Conservation (phyloP, 2,329 filamentous ascomycete genomes). For the Diaporthe sp. region DNA sequence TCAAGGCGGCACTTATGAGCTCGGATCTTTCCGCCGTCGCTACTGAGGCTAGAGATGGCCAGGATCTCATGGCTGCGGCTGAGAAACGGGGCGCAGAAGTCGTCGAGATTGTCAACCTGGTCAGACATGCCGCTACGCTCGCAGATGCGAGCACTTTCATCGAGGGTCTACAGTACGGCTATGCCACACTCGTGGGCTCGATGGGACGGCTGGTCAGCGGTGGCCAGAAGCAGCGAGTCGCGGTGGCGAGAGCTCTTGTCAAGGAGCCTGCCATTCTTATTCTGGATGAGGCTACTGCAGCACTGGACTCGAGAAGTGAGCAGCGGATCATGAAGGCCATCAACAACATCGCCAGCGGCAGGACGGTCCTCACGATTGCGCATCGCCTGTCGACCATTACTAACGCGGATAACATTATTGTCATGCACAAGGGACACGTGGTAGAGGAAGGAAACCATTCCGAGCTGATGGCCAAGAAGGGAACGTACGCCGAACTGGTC, state of each 20-base stretch:
- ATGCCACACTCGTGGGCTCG: slow-evolving; percentile 66
- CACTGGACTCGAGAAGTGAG: slow-evolving; percentile 72
- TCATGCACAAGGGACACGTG: slow-evolving; percentile 49
- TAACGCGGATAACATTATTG: slow-evolving; percentile 71
- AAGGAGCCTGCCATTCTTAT: slow-evolving; percentile 70
- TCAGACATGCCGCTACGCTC: slow-evolving; percentile 62
- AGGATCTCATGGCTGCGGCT: slow-evolving; percentile 45
- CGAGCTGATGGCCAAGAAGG: slow-evolving; percentile 67
- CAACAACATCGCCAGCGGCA: slow-evolving; percentile 57
- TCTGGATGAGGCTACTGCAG: slow-evolving; percentile 73
- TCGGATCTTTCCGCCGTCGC: slow-evolving; percentile 62
- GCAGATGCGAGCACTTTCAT: slow-evolving; percentile 73
- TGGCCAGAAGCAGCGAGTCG: slow-evolving; percentile 73
- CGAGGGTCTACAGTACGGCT: slow-evolving; percentile 65
- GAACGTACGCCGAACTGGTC: slow-evolving; percentile 69
- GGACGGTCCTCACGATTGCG: slow-evolving; percentile 72
- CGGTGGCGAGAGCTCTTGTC: slow-evolving; percentile 70
- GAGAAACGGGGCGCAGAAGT: slow-evolving; percentile 43
- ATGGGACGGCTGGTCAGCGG: slow-evolving; percentile 69
- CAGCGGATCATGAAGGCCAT: slow-evolving; percentile 66
- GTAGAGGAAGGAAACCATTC: slow-evolving; percentile 55
- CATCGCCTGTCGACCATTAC: slow-evolving; percentile 61
- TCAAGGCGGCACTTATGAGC: slow-evolving; percentile 58
- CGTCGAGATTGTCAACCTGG: slow-evolving; percentile 61
- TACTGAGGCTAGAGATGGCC: slow-evolving; percentile 44